These are phyloP conservation scores for Umbilicaria muhlenbergii DNA, from an alignment of 495 filamentous ascomycete species.

Conservation along the genomic window DNA sequence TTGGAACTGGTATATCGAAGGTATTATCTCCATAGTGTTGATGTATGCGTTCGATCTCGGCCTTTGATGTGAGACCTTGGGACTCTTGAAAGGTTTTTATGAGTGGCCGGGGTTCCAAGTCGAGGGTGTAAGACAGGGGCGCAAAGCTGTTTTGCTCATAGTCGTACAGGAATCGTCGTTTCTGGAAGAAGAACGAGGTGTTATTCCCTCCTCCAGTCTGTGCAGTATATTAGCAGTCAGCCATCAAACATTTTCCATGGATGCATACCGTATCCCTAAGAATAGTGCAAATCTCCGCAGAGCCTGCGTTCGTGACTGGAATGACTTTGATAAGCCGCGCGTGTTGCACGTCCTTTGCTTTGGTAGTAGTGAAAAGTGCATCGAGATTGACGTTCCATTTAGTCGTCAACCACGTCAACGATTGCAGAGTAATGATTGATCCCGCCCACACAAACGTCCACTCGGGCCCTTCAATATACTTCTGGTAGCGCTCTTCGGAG, in stretches of 20 bases:
- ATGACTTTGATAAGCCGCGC: conserved; percentile 91
- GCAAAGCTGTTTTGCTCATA: conserved; percentile 52
- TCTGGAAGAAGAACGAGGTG: conserved; percentile 91
- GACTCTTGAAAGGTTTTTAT: conserved; percentile 65
- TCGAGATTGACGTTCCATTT: conserved; percentile 90
- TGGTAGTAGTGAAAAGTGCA: conserved; percentile 64
- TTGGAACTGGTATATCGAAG: conserved; percentile 95
- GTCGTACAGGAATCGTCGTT: conserved; percentile 84
- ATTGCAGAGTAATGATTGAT: conserved; percentile 72
- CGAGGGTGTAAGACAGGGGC: conserved; percentile 72
- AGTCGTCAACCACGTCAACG: conserved; percentile 85
- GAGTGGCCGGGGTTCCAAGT: conserved; percentile 62
- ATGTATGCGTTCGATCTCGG: conserved; percentile 61
- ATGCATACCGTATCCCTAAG: conserved; percentile 49
- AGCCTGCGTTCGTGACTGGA: conserved; percentile 75
- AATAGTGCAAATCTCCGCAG: conserved; percentile 74
- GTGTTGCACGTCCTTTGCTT: conserved; percentile 50
- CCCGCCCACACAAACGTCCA: conserved; percentile 95
- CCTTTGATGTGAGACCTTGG: conserved; percentile 49
- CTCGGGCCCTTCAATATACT: conserved; percentile 73
- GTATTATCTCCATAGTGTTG: conserved; percentile 94
- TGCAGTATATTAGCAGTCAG: conserved; percentile 8
- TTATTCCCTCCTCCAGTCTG: conserved; percentile 55
- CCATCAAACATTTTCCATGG: not conserved
- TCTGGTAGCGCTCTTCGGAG: conserved; percentile 66